phyloP scores from a whole-genome alignment of 441 rosid genomes.

The Syzygium syzygioides region DNA sequence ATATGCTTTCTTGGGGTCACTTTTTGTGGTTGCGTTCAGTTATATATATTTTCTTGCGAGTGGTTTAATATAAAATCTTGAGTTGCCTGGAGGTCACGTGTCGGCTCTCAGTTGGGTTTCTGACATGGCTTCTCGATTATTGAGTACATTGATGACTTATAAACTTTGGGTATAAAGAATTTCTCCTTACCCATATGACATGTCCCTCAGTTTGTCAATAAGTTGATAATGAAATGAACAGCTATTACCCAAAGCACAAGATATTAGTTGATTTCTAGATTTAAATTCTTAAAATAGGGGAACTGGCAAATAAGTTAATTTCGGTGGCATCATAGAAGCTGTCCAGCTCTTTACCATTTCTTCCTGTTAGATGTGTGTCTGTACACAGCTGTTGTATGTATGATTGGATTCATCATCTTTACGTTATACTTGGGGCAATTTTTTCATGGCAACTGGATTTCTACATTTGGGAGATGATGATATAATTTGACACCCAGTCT shows the following conservation, averaged over 20 bases:
- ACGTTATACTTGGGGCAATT: background rate
- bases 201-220: background rate
- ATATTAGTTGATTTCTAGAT: background rate
- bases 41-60: background rate
- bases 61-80: background rate
- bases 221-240: background rate
- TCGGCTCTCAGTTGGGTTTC: background rate
- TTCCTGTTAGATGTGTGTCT: background rate
- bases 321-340: background rate
- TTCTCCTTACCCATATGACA: background rate
- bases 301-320: background rate
- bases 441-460: background rate
- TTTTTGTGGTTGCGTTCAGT: background rate
- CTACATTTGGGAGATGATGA: slow-evolving; percentile 2
- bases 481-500: background rate
- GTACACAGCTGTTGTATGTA: background rate
- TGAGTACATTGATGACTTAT: background rate
- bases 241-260: background rate
- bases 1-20: background rate
- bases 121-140: background rate
- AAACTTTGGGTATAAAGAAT: background rate
- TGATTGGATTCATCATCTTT: background rate
- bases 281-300: background rate
- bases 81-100: background rate
- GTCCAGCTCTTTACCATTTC: background rate